Evolutionary conservation across 108 stramenopile species (phyloP).

Genomic region (Pseudonitzschia delicatissima): DNA sequence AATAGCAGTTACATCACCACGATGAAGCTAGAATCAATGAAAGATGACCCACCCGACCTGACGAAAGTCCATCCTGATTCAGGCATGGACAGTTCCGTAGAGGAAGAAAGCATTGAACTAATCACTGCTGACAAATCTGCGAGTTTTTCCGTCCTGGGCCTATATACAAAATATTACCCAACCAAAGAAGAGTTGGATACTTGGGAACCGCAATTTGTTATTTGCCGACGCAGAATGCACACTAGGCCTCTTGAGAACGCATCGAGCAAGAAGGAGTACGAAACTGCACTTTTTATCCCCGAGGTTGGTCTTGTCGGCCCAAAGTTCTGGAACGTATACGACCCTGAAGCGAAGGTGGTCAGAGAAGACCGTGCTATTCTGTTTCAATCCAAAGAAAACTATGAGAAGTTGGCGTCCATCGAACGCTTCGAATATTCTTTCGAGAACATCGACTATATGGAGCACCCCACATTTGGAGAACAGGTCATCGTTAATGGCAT

Average conservation of each 20-base stretch:
- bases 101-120: no score
- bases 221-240: conserved; percentile 6
- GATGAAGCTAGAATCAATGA: no score
- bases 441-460: conserved; percentile 2
- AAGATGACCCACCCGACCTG: no score
- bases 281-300: conserved; percentile 1
- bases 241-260: not conserved
- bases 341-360: not conserved
- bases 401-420: not conserved
- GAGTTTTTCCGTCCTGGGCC: not conserved
- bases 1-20: no score
- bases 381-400: conserved; percentile 11
- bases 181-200: not conserved
- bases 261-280: not conserved
- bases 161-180: conserved; percentile 3
- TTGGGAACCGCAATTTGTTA: not conserved
- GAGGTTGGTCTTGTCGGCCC: not conserved
- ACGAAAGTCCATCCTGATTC: no score
- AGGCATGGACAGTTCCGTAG: no score
- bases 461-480: conserved; percentile 28
- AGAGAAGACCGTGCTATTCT: conserved; percentile 7
- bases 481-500: conserved; percentile 26
- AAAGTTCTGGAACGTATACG: conserved; percentile 4
- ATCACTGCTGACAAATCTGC: not conserved
- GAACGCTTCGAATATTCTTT: not conserved